A percentile compares a stretch with the other conserved stretches of the same genome.
Conservation (phyloP, 805 yeast genomes). For the Ogataea parapolymorpha region DNA sequence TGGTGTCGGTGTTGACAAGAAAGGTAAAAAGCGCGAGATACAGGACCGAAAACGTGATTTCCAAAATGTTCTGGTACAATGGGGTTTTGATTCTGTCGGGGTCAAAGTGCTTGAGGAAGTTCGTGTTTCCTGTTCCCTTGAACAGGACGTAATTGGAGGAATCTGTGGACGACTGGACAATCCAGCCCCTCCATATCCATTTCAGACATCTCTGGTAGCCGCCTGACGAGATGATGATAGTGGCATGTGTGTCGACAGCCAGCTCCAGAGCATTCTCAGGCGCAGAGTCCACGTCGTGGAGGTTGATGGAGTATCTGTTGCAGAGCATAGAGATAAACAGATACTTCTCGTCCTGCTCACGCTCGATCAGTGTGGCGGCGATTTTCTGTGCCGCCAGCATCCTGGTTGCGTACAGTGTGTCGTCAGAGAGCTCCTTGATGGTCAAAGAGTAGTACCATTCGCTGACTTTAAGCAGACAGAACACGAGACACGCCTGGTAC, state of each 20-base stretch:
- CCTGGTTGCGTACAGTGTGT: constrained; percentile 56
- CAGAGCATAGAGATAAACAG: constrained; percentile 74
- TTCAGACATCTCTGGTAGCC: constrained; percentile 85
- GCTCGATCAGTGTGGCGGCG: constrained; percentile 68
- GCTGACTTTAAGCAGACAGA: constrained; percentile 70
- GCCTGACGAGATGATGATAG: constrained; percentile 69
- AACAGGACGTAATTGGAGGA: constrained; percentile 68
- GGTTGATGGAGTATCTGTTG: constrained; percentile 65
- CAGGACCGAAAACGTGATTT: constrained; percentile 61
- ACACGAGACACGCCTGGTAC: constrained; percentile 66
- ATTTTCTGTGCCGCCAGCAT: constrained; percentile 70
- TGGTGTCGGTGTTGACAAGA: constrained; percentile 58
- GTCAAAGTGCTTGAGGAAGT: constrained; percentile 61
- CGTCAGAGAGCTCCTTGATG: constrained; percentile 60
- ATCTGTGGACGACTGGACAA: constrained; percentile 67
- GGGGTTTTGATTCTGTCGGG: constrained; percentile 87
- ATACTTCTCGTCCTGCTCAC: constrained; percentile 53
- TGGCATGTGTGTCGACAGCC: constrained; percentile 82
- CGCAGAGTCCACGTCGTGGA: constrained; percentile 55
- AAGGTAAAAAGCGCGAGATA: constrained; percentile 61
- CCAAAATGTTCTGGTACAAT: constrained; percentile 70
- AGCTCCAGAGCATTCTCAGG: constrained; percentile 79
- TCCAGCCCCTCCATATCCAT: constrained; percentile 96
- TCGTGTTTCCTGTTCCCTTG: constrained; percentile 53
- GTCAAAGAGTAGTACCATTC: constrained; percentile 72